Base-by-base conservation (phyloP, 495 filamentous ascomycete genomes). In the Bacidia gigantensis region DNA sequence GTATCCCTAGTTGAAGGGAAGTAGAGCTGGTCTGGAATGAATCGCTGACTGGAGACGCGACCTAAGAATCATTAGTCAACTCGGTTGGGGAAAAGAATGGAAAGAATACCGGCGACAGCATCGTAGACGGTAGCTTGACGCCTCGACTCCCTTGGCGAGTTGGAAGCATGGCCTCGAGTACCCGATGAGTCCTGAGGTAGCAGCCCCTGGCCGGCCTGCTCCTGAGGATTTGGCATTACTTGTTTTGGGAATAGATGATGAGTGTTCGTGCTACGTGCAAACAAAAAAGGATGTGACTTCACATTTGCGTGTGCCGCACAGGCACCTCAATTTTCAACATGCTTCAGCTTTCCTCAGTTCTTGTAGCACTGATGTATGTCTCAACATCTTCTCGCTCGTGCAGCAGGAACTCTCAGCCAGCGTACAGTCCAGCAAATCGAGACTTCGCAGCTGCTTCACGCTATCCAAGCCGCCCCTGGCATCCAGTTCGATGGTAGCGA, bases 321-420 rank as follows among this genome's bases (percentile, higher is more conserved):
- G n/a, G n/a, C n/a, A n/a, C n/a, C n/a, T n/a, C n/a, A n/a, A n/a
- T n/a, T n/a, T n/a, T n/a, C n/a, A n/a, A n/a, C n/a, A n/a, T n/a
- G n/a, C n/a, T n/a, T n/a, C 29, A 14, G 14, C 29, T 7, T 35
- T 35, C 14, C 29, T 35, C 29, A 51, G 56, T 14, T 52, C 58
- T 53, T 45, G 54, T 41, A 61, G 65, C 67, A 17, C 60, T 66
- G 49, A 82, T 84, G 80, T 70, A 92, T 93, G 87, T 86, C 87
- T 79, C 75, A 77, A 50, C 78, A 81, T 60, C 75, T 93, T 20
- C 71, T 92, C 57, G 79, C 82, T 61, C 79, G 85, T 64, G 75
- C 82, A 47, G 66, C 79, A 12, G 87, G 87, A 62, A 73, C 69
- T 58, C 67, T 83, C 26, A 66, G 68, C 44, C 78, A 79, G 24